These are phyloP conservation scores for Kazachstania bromeliacearum DNA, from an alignment of 805 yeast species.

Conservation along the genomic window DNA sequence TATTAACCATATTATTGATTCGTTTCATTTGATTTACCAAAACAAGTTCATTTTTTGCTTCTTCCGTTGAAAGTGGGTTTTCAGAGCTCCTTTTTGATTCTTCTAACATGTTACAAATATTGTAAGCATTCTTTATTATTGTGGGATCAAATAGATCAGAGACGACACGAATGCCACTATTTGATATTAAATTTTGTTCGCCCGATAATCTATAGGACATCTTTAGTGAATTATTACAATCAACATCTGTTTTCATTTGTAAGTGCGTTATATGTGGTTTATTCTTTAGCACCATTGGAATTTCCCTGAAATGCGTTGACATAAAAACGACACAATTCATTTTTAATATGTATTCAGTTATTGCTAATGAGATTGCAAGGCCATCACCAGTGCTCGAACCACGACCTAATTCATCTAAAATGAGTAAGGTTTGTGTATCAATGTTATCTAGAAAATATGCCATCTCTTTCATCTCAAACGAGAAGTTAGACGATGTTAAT, in stretches of 20 bases:
- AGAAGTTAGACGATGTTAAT: conserved; percentile 34
- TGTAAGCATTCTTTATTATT: conserved; percentile 23
- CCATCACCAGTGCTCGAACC: conserved; percentile 46
- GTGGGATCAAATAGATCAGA: conserved; percentile 17
- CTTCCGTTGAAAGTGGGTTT: conserved; percentile 4
- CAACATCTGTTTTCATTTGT: conserved; percentile 29
- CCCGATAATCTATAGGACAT: conserved; percentile 27
- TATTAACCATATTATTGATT: conserved; percentile 21
- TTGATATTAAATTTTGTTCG: conserved; percentile 18
- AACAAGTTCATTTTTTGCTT: conserved; percentile 2
- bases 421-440: conserved; percentile 29
- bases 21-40: conserved; percentile 16
- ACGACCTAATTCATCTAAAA: conserved; percentile 50
- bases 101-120: conserved; percentile 8
- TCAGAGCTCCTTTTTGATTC: background rate
- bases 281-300: conserved; percentile 30
- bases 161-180: conserved; percentile 29
- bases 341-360: conserved; percentile 31
- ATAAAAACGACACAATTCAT: conserved; percentile 29
- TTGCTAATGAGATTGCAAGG: conserved; percentile 40
- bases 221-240: conserved; percentile 10
- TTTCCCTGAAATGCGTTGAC: conserved; percentile 38
- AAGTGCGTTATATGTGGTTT: conserved; percentile 31
- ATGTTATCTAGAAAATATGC: conserved; percentile 35
- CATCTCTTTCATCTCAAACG: conserved; percentile 41